Evolutionary conservation across 139 green algal genomes (phyloP).

Genomic region (Chlamydomonas incerta): DNA sequence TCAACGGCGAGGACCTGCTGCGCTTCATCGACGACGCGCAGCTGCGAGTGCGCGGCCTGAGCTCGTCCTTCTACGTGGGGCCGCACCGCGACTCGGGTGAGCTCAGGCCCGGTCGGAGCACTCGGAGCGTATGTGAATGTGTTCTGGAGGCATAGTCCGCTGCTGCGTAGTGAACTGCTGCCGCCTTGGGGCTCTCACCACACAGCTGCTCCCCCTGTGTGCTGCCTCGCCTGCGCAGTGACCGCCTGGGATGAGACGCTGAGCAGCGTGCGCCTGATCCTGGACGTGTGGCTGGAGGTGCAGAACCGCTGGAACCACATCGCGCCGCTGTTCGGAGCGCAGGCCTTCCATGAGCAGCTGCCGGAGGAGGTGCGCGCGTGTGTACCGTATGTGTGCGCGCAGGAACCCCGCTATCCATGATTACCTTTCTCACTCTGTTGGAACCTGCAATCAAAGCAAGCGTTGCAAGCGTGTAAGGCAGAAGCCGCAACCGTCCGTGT

Average conservation of each 20-base stretch:
- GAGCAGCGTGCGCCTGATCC: conserved; percentile 29
- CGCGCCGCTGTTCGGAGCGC: conserved; percentile 55
- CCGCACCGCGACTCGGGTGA: conserved; percentile 38
- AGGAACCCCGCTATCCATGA: too few relatives aligned
- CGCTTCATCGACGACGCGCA: conserved; percentile 54
- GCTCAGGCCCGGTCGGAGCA: too few relatives aligned
- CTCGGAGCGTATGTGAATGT: too few relatives aligned
- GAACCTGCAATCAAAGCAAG: too few relatives aligned
- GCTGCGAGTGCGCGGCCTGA: conserved; percentile 49
- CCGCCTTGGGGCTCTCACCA: too few relatives aligned
- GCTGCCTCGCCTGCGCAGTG: background rate
- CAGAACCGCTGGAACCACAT: conserved; percentile 60
- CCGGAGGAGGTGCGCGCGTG: conserved; percentile 46
- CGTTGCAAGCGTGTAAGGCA: too few relatives aligned
- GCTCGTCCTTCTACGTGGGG: conserved; percentile 49
- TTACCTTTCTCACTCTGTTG: too few relatives aligned
- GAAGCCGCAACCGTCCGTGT: too few relatives aligned
- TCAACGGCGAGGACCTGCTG: conserved; percentile 52
- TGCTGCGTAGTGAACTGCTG: too few relatives aligned
- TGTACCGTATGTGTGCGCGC: background rate
- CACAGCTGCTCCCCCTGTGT: too few relatives aligned
- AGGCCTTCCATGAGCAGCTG: conserved; percentile 54
- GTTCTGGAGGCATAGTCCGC: too few relatives aligned
- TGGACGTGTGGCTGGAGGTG: conserved; percentile 60
- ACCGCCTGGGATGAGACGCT: conserved; percentile 59